phyloP scores from a whole-genome alignment of 805 yeast species.

The Debaryomyces hansenii region DNA sequence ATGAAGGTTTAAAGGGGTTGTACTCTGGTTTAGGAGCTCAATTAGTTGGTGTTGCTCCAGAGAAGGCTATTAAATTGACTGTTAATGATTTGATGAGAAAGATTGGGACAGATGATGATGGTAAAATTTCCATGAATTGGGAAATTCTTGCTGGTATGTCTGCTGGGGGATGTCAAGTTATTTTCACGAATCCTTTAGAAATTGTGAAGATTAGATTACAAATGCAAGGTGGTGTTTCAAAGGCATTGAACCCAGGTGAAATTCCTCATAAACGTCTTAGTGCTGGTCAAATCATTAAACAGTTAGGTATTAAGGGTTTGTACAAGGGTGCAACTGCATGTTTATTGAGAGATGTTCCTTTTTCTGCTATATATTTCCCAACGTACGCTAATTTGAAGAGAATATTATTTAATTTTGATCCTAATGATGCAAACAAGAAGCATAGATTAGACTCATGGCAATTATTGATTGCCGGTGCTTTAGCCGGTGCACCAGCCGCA shows the following conservation, averaged over 20 bases:
- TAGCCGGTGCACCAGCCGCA: slow-evolving; percentile 98
- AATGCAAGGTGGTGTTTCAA: slow-evolving; percentile 71
- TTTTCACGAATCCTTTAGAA: slow-evolving; percentile 94
- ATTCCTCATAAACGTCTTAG: slow-evolving; percentile 45
- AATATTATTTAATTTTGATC: slow-evolving; percentile 79
- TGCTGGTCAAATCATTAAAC: slow-evolving; percentile 72
- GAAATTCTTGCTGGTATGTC: slow-evolving; percentile 88
- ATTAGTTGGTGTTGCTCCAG: slow-evolving; percentile 96
- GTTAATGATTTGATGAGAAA: slow-evolving; percentile 87
- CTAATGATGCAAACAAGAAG: slow-evolving; percentile 57
- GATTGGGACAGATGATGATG: slow-evolving; percentile 52
- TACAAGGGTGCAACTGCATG: slow-evolving; percentile 94
- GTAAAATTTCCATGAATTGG: slow-evolving; percentile 48
- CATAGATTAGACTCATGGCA: slow-evolving; percentile 76
- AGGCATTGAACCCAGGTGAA: slow-evolving; percentile 29
- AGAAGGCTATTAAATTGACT: slow-evolving; percentile 93
- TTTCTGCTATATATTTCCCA: slow-evolving; percentile 96
- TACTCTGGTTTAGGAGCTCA: slow-evolving; percentile 95
- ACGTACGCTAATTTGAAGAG: slow-evolving; percentile 91
- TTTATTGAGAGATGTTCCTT: slow-evolving; percentile 91
- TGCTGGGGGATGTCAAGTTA: slow-evolving; percentile 96
- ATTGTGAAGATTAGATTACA: slow-evolving; percentile 93
- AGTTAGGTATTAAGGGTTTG: slow-evolving; percentile 79
- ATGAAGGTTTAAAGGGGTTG: slow-evolving; percentile 82
- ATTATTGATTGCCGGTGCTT: slow-evolving; percentile 80